Evolutionary conservation across 306 rosid species (phyloP).

Genomic region (Erythrophleum fordii): DNA sequence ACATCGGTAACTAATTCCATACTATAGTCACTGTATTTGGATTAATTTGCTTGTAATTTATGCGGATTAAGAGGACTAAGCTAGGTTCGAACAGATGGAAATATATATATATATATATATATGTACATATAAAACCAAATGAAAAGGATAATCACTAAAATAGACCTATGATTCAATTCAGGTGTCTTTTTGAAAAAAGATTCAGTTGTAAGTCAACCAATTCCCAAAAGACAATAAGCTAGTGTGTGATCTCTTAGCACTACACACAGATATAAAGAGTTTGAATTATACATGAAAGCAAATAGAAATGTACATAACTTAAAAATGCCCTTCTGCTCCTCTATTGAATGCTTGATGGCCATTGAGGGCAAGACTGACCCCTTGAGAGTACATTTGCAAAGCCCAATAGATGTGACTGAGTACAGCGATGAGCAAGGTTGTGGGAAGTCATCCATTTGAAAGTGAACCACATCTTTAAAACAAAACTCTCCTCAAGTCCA

Average conservation of each 20-base stretch:
- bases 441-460: slow-evolving; percentile 16
- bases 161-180: background rate
- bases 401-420: slow-evolving; percentile 26
- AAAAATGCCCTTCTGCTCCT: slow-evolving; percentile 5
- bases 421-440: background rate
- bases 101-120: no score
- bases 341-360: slow-evolving; percentile 14
- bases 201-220: slow-evolving; percentile 14
- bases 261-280: background rate
- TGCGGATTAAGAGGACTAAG: background rate
- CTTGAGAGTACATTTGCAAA: slow-evolving; percentile 17
- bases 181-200: background rate
- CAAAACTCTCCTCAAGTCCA: slow-evolving; percentile 54
- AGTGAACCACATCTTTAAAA: slow-evolving; percentile 40
- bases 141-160: background rate
- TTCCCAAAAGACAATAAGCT: slow-evolving; percentile 23
- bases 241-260: slow-evolving; percentile 6
- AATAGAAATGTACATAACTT: slow-evolving; percentile 20
- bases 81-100: background rate
- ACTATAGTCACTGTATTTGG: background rate
- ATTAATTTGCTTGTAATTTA: background rate
- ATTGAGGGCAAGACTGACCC: slow-evolving; percentile 18
- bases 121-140: background rate
- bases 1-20: background rate
- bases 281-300: background rate